Conservation (phyloP, 108 stramenopile genomes). For the Pseudonitzschia pungens region DNA sequence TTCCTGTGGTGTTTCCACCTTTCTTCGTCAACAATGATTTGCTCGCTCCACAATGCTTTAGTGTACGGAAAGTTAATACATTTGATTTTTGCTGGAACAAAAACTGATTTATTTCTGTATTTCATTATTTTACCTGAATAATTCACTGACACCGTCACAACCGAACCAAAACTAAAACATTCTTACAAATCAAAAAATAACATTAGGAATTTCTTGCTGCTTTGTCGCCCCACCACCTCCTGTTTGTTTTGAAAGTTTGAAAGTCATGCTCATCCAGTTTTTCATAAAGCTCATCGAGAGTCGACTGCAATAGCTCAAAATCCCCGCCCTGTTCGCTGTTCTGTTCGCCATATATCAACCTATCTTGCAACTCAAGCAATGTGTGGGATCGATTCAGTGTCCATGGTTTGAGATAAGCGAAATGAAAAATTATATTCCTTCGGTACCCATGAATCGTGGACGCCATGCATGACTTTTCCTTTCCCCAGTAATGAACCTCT, state of each 20-base stretch:
- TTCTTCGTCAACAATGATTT: too few species aligned
- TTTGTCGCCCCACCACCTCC: not conserved
- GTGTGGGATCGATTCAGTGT: constrained; percentile 9
- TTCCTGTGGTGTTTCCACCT: too few species aligned
- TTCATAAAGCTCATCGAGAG: constrained; percentile 12
- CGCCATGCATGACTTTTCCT: constrained; percentile 12
- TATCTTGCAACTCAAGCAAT: constrained; percentile 14
- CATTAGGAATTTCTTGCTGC: not conserved
- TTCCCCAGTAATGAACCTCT: constrained; percentile 13
- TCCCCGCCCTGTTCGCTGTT: constrained; percentile 3
- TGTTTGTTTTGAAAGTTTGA: constrained; percentile 4
- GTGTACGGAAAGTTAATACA: too few species aligned
- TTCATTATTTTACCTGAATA: too few species aligned
- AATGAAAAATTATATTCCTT: constrained; percentile 17
- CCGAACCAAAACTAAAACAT: too few species aligned
- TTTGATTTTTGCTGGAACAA: too few species aligned
- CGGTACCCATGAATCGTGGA: constrained; percentile 14
- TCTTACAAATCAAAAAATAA: not conserved
- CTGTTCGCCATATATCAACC: constrained; percentile 14
- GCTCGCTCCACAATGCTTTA: too few species aligned
- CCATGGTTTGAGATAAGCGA: constrained; percentile 4
- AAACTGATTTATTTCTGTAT: too few species aligned
- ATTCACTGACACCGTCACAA: not conserved
- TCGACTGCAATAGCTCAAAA: constrained; percentile 1
- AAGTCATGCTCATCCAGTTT: constrained; percentile 12